Evolutionary conservation across 257 asterid genomes (phyloP), one percentile per base, ranked within the genome.

Genomic region (Prunella vulgaris): DNA sequence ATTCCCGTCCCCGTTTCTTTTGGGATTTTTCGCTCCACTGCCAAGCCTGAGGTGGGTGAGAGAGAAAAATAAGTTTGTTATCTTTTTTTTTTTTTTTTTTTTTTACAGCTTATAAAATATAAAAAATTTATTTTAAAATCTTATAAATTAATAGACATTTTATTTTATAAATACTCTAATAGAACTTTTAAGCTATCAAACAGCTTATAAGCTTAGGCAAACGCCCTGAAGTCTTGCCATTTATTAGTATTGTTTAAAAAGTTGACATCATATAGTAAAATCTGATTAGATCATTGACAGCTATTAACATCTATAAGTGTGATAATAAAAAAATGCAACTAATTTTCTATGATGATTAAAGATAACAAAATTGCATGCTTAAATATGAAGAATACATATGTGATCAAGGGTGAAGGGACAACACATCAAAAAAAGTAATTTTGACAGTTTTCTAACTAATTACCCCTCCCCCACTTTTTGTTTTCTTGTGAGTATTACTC

Each of bases 361-460:
- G 35, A 35, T 10, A 12, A 60, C 17, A 71, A 44, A 24, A 20
- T 64, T 61, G 77, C 42, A 80, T 61, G 80, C 84, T 85, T 74
- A 66, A 74, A 37, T 60, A 35, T 7, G 69, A 82, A 74, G 85
- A 85, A 74, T 76, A 74, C 70, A 32, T 14, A 44, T 74, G 72
- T 58, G n/a, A n/a, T n/a, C n/a, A n/a, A n/a, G n/a, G n/a, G n/a
- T n/a, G 42, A 75, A 48, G 49, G 78, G 68, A 77, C 77, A 56
- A 53, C 57, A 59, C 75, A 73, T 18, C 22, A 35, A 66, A 82
- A n/a, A 58, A 30, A 35, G 75, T 27, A 42, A 15, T n/a, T 68
- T 75, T 44, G 58, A 37, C 64, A 71, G 58, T 27, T 28, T 69
- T 27, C 63, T 21, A 48, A 46, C 18, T 74, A 69, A 35, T 33